A percentile compares a stretch with the other conserved stretches of the same genome.
Conservation (phyloP, 371 early-diverging fungal genomes). For the Mucor lusitanicus region DNA sequence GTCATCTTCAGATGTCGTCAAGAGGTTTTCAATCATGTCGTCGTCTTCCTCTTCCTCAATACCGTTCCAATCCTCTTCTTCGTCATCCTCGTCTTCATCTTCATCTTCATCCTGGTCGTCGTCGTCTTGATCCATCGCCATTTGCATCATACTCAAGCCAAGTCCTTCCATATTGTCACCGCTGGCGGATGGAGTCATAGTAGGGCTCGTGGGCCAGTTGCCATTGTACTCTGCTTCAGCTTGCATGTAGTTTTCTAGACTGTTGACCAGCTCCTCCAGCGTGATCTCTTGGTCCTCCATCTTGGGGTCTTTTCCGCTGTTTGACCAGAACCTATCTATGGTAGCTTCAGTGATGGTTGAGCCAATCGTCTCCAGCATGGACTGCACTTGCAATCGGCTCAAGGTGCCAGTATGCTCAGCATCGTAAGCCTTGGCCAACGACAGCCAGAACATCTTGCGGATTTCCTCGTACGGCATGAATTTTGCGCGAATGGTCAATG, state of each 20-base stretch:
- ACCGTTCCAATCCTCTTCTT: background rate
- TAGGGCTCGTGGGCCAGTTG: background rate
- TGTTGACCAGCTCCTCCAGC: constrained; percentile 55
- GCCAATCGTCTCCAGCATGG: constrained; percentile 71
- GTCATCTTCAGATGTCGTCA: constrained; percentile 1
- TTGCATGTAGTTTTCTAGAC: constrained; percentile 50
- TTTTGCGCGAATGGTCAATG: constrained; percentile 47
- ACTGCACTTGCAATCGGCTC: constrained; percentile 56
- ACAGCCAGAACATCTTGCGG: constrained; percentile 67
- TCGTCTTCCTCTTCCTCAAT: constrained; percentile 7
- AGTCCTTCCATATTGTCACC: background rate
- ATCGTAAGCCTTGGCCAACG: constrained; percentile 60
- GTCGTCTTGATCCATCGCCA: background rate
- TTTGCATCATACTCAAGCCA: background rate
- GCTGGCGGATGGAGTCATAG: background rate
- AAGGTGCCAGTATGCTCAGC: constrained; percentile 44
- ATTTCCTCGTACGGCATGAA: constrained; percentile 58
- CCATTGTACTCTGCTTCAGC: background rate
- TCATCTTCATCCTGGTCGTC: background rate
- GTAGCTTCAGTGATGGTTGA: constrained; percentile 65
- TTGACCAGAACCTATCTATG: constrained; percentile 56
- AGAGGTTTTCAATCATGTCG: no score
- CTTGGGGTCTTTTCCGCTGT: constrained; percentile 51
- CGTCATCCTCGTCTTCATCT: background rate
- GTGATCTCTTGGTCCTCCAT: constrained; percentile 50